Percentiles rank a stretch among this genome's conserved stretches.
phyloP scores from a whole-genome alignment of 2,329 filamentous ascomycete species.

The Emericellopsis cladophorae region DNA sequence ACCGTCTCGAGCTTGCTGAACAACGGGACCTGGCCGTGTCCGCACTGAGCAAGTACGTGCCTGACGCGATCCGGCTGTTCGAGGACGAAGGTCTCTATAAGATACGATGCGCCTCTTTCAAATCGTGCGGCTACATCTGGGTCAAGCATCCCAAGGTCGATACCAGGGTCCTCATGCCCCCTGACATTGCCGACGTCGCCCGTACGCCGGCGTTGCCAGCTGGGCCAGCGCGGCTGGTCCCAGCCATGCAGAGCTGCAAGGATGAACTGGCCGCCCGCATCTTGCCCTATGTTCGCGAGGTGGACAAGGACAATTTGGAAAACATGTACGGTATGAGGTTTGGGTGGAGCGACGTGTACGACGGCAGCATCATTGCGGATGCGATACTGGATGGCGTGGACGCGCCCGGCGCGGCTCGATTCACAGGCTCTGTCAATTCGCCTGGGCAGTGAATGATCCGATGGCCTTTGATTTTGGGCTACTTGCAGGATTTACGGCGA shows the following conservation, averaged over 20 bases:
- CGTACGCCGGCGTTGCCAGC: too few relatives aligned
- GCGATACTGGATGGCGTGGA: conserved; percentile 21
- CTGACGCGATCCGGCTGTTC: conserved; percentile 8
- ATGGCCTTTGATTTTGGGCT: neutral
- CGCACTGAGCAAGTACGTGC: conserved; percentile 7
- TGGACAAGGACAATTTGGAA: conserved; percentile 16
- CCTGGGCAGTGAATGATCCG: neutral
- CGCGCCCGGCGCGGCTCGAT: conserved; percentile 23
- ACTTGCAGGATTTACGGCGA: too few relatives aligned
- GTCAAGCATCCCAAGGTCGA: conserved; percentile 23
- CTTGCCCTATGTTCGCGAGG: conserved; percentile 11
- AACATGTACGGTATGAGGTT: conserved; percentile 18
- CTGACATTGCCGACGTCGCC: conserved; percentile 4
- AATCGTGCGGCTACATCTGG: conserved; percentile 48
- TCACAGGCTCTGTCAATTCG: conserved; percentile 15
- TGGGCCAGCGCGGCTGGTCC: neutral
- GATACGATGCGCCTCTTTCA: conserved; percentile 32
- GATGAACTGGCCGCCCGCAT: conserved; percentile 23
- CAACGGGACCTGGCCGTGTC: neutral
- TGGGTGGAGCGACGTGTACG: conserved; percentile 24
- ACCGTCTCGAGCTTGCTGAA: too few relatives aligned
- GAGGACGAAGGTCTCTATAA: conserved; percentile 14
- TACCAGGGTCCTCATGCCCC: conserved; percentile 19
- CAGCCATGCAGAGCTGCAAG: conserved; percentile 20
- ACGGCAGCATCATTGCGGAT: conserved; percentile 13